phyloP scores from a whole-genome alignment of 2,329 filamentous ascomycete genomes.

The Geosmithia flava region DNA sequence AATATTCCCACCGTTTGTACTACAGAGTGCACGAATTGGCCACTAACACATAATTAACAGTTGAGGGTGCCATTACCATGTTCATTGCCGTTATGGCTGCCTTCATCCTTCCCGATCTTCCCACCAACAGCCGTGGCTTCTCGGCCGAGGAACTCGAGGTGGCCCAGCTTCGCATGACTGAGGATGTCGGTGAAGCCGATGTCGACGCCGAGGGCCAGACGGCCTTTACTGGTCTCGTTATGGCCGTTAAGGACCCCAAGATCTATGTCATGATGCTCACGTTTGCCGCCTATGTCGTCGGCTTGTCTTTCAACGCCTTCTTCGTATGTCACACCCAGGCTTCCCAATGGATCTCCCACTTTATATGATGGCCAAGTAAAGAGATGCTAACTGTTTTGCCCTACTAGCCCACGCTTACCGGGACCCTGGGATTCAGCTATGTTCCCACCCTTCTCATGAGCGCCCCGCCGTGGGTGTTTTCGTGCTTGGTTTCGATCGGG shows the following conservation, averaged over 20 bases:
- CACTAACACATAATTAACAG: background rate
- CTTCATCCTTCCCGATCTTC: constrained; percentile 41
- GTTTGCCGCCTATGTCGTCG: constrained; percentile 48
- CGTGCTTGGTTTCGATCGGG: constrained; percentile 41
- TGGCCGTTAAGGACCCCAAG: constrained; percentile 48
- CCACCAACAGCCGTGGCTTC: constrained; percentile 44
- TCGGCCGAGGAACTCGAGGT: constrained; percentile 43
- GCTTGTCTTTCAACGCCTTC: constrained; percentile 45
- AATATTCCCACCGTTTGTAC: background rate
- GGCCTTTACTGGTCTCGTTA: constrained; percentile 38
- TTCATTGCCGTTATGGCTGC: constrained; percentile 29
- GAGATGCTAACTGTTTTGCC: background rate
- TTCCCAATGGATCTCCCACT: too few species aligned
- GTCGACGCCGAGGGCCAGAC: constrained; percentile 35
- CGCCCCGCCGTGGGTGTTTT: constrained; percentile 45
- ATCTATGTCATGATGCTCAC: constrained; percentile 53
- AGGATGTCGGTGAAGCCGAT: constrained; percentile 45
- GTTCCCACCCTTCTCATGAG: constrained; percentile 42
- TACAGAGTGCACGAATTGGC: background rate
- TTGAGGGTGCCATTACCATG: constrained; percentile 43
- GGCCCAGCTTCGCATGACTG: constrained; percentile 41
- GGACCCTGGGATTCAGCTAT: constrained; percentile 38
- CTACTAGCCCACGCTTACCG: constrained; percentile 33
- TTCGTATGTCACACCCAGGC: constrained; percentile 25
- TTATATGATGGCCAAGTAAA: constrained; percentile 3